phyloP scores from a whole-genome alignment of 768 basidiomycete species.

The Kwoniella sp. region DNA sequence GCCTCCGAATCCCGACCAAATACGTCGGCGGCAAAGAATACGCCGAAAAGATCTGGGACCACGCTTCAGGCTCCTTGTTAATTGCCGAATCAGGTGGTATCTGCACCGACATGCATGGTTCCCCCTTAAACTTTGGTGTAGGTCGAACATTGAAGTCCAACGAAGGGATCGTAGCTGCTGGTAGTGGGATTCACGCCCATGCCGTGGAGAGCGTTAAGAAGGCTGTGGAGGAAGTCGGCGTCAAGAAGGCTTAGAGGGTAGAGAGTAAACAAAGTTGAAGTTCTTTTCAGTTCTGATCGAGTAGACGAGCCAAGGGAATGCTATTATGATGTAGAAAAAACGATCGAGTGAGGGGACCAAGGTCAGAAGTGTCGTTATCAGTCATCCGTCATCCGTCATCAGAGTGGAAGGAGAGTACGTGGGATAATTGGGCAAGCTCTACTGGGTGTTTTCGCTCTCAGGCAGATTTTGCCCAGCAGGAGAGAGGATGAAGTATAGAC shows the following conservation, averaged over 20 bases:
- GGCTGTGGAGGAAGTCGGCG: constrained; percentile 58
- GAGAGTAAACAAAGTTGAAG: too few species aligned
- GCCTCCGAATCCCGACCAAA: constrained; percentile 56
- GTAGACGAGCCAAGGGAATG: too few species aligned
- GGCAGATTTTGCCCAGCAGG: too few species aligned
- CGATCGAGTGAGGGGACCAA: too few species aligned
- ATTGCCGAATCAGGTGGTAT: constrained; percentile 86
- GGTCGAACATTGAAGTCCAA: constrained; percentile 85
- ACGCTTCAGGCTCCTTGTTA: constrained; percentile 81
- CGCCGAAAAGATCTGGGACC: constrained; percentile 98
- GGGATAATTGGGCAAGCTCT: too few species aligned
- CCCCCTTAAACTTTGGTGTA: constrained; percentile 77
- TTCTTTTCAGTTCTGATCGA: too few species aligned
- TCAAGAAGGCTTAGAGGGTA: neutral
- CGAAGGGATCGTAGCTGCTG: constrained; percentile 81
- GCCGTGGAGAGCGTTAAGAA: constrained; percentile 75
- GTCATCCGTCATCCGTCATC: too few species aligned
- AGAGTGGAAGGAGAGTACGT: too few species aligned
- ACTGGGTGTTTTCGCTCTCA: too few species aligned
- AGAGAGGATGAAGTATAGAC: too few species aligned
- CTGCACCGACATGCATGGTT: constrained; percentile 80
- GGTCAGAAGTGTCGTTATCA: too few species aligned
- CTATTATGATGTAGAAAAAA: too few species aligned
- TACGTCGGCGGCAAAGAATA: constrained; percentile 65
- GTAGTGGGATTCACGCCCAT: constrained; percentile 67